phyloP scores from a whole-genome alignment of 257 asterid genomes.

The Solanum rostratum region DNA sequence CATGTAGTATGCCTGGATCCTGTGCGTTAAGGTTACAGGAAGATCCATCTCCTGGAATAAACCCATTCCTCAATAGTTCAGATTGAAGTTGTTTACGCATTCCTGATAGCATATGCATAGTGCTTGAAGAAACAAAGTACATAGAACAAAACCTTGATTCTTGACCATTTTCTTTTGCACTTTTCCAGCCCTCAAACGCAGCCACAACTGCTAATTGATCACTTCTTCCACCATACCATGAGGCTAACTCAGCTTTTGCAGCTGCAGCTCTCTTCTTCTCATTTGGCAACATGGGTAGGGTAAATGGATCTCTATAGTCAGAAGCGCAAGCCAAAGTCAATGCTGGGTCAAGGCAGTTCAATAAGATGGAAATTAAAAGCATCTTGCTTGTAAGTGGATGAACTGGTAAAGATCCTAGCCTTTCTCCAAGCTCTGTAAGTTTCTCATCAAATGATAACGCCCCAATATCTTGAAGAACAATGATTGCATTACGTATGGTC shows the following conservation, averaged over 20 bases:
- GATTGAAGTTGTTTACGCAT: constrained; percentile 64
- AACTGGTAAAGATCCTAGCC: constrained; percentile 79
- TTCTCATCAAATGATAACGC: constrained; percentile 67
- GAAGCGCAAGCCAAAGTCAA: constrained; percentile 86
- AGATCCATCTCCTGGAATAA: constrained; percentile 42
- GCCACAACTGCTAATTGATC: constrained; percentile 87
- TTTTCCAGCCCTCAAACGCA: constrained; percentile 80
- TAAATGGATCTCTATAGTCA: constrained; percentile 67
- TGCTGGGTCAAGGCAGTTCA: constrained; percentile 91
- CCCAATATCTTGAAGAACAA: constrained; percentile 75
- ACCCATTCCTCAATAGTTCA: constrained; percentile 48
- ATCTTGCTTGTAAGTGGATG: constrained; percentile 93
- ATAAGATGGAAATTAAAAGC: constrained; percentile 64
- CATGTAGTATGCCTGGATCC: constrained; percentile 72
- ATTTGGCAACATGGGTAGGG: constrained; percentile 51
- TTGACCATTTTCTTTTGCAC: constrained; percentile 50
- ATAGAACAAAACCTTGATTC: constrained; percentile 49
- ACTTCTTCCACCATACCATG: constrained; percentile 63
- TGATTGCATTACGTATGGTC: constrained; percentile 71
- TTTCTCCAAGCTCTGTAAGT: constrained; percentile 83
- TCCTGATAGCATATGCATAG: constrained; percentile 59
- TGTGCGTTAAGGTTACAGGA: constrained; percentile 54
- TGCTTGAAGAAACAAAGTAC: constrained; percentile 49
- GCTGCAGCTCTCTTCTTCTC: constrained; percentile 58
- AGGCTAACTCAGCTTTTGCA: constrained; percentile 67